phyloP scores from a whole-genome alignment of 176 grass and related monocot genomes.

The Pontederia paniculata region DNA sequence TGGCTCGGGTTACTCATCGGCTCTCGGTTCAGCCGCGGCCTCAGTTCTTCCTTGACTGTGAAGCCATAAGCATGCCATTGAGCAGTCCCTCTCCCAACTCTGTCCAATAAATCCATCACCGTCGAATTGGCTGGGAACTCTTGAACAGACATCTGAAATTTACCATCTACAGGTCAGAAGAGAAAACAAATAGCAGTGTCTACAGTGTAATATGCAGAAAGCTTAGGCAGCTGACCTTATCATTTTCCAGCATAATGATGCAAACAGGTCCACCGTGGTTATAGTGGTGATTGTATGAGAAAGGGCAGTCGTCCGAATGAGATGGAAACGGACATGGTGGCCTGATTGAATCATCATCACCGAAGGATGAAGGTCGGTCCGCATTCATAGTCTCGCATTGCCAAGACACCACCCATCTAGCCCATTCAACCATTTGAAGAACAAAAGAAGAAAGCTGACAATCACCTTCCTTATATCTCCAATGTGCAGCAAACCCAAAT shows the following conservation, averaged over 20 bases:
- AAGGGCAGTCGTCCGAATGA: conserved; percentile 23
- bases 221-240: conserved; percentile 24
- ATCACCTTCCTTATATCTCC: conserved; percentile 65
- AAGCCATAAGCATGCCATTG: conserved; percentile 4
- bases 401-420: conserved; percentile 44
- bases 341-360: conserved; percentile 24
- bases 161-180: conserved; percentile 4
- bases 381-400: conserved; percentile 40
- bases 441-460: conserved; percentile 25
- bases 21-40: conserved; percentile 32
- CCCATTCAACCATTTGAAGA: conserved; percentile 54
- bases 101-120: conserved; percentile 32
- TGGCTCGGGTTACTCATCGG: conserved; percentile 26
- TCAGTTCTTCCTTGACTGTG: conserved; percentile 22
- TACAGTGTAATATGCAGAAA: not conserved
- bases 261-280: conserved; percentile 27
- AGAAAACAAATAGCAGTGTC: not conserved
- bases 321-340: conserved; percentile 19
- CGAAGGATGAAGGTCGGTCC: conserved; percentile 21
- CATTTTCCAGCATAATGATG: conserved; percentile 52
- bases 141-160: conserved; percentile 54
- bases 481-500: conserved; percentile 70
- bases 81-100: conserved; percentile 1
- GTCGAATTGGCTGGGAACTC: conserved; percentile 41
- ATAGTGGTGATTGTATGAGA: conserved; percentile 8